A percentile compares a stretch with the other conserved stretches of the same genome.
These are phyloP conservation scores for Pezicula carpinea DNA, from an alignment of 2,329 filamentous ascomycete genomes.

Conservation along the genomic window DNA sequence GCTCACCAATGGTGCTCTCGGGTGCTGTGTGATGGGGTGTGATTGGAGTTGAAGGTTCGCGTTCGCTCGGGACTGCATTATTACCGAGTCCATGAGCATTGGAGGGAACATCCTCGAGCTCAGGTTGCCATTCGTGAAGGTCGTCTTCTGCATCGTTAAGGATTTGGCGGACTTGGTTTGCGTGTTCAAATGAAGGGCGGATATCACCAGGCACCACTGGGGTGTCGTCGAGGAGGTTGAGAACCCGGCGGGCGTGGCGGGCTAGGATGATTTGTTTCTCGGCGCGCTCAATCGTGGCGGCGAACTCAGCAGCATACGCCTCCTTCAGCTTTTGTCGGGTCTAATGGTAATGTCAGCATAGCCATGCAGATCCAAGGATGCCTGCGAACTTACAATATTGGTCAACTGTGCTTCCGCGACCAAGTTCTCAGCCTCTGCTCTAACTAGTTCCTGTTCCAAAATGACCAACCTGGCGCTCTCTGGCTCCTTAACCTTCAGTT, in stretches of 20 bases:
- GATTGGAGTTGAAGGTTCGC: not conserved
- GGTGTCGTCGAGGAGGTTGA: slow-evolving; percentile 83
- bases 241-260: slow-evolving; percentile 78
- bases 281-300: slow-evolving; percentile 87
- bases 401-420: slow-evolving; percentile 95
- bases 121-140: slow-evolving; percentile 64
- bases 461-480: slow-evolving; percentile 75
- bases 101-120: slow-evolving; percentile 24
- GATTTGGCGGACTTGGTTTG: slow-evolving; percentile 70
- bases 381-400: slow-evolving; percentile 68
- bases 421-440: slow-evolving; percentile 91
- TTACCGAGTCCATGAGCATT: slow-evolving; percentile 10
- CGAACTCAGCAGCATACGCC: slow-evolving; percentile 83
- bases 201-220: slow-evolving; percentile 83
- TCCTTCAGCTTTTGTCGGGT: slow-evolving; percentile 96
- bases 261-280: slow-evolving; percentile 97
- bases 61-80: slow-evolving; percentile 4
- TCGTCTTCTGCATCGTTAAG: slow-evolving; percentile 91
- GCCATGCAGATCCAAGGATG: not conserved
- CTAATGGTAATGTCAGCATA: slow-evolving; percentile 36
- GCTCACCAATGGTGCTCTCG: not conserved
- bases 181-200: slow-evolving; percentile 62
- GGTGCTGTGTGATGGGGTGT: not conserved
- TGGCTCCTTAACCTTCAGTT: slow-evolving; percentile 88
- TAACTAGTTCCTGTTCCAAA: slow-evolving; percentile 92